Evolutionary conservation across 495 filamentous ascomycete species (phyloP).

Genomic region (Podospora bellae-mahoneyi): DNA sequence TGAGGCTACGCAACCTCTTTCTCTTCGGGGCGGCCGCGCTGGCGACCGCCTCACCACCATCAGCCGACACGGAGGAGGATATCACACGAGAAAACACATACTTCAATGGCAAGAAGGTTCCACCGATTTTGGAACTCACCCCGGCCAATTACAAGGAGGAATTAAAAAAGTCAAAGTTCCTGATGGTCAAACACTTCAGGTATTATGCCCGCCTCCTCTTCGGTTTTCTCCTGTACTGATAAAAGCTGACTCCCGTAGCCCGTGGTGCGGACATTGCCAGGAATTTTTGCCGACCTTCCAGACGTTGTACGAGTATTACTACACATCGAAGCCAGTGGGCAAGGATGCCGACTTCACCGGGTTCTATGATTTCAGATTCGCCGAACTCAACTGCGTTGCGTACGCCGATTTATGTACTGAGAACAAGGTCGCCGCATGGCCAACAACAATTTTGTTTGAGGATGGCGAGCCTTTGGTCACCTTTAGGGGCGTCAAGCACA

Average conservation of each 20-base stretch:
- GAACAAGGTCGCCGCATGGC: conserved; percentile 63
- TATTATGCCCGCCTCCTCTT: conserved; percentile 24
- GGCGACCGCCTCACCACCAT: conserved; percentile 31
- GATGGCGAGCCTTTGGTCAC: conserved; percentile 66
- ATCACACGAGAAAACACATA: conserved; percentile 48
- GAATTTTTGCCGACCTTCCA: conserved; percentile 81
- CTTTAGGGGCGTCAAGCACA: conserved; percentile 57
- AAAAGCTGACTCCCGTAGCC: conserved; percentile 36
- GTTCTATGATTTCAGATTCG: conserved; percentile 91
- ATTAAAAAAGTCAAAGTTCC: conserved; percentile 38
- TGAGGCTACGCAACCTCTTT: conserved; percentile 35
- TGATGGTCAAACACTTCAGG: conserved; percentile 52
- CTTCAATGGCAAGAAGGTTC: conserved; percentile 80
- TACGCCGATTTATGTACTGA: conserved; percentile 69
- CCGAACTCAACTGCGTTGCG: conserved; percentile 75
- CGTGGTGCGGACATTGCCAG: conserved; percentile 74
- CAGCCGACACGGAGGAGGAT: conserved; percentile 34
- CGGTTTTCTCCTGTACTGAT: neutral
- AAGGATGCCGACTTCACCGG: conserved; percentile 48
- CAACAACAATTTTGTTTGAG: conserved; percentile 77
- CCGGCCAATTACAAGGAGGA: conserved; percentile 43
- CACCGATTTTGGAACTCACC: conserved; percentile 59
- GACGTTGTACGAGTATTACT: conserved; percentile 94
- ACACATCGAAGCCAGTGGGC: conserved; percentile 71
- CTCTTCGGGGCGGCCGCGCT: conserved; percentile 41